Base-by-base conservation (phyloP, 1,139 yeast species). In the Pichia sp. region DNA sequence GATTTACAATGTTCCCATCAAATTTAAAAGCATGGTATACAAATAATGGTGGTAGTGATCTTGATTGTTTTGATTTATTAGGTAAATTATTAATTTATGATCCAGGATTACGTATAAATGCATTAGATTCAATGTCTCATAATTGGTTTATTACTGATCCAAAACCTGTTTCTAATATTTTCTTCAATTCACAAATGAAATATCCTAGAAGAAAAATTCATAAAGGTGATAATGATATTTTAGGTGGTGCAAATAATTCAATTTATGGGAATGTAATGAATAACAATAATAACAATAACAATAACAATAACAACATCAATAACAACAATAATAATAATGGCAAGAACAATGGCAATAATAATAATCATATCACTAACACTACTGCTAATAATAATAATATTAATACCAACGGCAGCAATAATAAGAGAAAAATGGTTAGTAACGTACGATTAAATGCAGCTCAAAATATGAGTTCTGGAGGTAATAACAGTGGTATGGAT, bases 21-120 rank as follows among this genome's bases (percentile, higher is more conserved):
- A 85, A 83, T 57, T 68, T 92, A 40, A 78, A 79, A 42, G 79
- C 81, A 27, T 92, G 98, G 98, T 90, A 84, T 65, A 85, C 83
- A 53, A 73, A 86, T 7, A 80, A 86, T 37, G 94, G 94, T 11
- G 88, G 87, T 0, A 71, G 78, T 11, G 86, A 83, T 61, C 78
- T 76, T 51, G 75, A 73, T 60, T 89, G 96, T 47, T 72, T 85
- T 33, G 76, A 79, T 48, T 69, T 94, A 30, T 68, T 94, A 35
- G 69, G 78, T 37, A 76, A 77, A 37, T 66, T 94, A 41, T 66
- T 94, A 40, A 83, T 77, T 49, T 90, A 89, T 62, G 96, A 94
- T 62, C 98, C 99, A 0, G 74, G 81, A n/a, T 69, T 71, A 29
- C 72, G 99, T 51, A 67, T 86, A 34, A 82, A 88, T 28, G 96